A percentile compares a stretch with the other conserved stretches of the same genome.
phyloP scores from a whole-genome alignment of 441 rosid species.

The Euphorbia neoarborescens region DNA sequence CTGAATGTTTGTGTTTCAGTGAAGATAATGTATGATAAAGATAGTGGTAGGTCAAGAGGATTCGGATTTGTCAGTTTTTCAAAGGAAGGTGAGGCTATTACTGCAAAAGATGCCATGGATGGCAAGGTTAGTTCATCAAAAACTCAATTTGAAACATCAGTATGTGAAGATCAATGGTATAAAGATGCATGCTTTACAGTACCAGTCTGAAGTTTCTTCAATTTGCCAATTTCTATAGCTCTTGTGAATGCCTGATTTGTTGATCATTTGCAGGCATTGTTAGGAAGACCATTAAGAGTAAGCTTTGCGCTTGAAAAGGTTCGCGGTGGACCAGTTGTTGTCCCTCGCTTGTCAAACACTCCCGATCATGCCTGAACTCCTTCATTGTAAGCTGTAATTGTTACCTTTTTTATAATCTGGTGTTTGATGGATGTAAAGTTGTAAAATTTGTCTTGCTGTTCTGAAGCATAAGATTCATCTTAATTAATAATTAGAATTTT shows the following conservation, averaged over 20 bases:
- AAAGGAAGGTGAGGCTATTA: slow-evolving; percentile 43
- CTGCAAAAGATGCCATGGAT: slow-evolving; percentile 84
- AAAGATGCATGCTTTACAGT: not conserved
- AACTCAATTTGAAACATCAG: too few relatives aligned
- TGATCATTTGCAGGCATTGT: slow-evolving; percentile 45
- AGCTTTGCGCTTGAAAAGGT: slow-evolving; percentile 61
- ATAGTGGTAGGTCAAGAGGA: slow-evolving; percentile 71
- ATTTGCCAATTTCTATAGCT: not conserved
- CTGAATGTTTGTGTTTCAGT: slow-evolving; percentile 33
- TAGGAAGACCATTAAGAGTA: slow-evolving; percentile 66
- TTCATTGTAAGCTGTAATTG: not conserved
- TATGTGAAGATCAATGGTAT: not conserved
- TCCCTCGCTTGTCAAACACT: slow-evolving; percentile 39
- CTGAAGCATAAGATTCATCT: not conserved
- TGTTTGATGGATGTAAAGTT: not conserved
- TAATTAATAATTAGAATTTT: too few relatives aligned
- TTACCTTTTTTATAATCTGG: not conserved
- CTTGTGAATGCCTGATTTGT: not conserved
- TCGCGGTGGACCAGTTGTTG: slow-evolving; percentile 72
- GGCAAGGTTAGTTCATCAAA: slow-evolving; percentile 45
- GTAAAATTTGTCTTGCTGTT: not conserved
- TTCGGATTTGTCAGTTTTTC: slow-evolving; percentile 70
- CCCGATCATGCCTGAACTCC: slow-evolving; percentile 14
- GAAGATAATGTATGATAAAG: slow-evolving; percentile 63
- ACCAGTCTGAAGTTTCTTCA: not conserved